Evolutionary conservation across 768 basidiomycete genomes (phyloP).

Genomic region (Sporobolomyces roseus): DNA sequence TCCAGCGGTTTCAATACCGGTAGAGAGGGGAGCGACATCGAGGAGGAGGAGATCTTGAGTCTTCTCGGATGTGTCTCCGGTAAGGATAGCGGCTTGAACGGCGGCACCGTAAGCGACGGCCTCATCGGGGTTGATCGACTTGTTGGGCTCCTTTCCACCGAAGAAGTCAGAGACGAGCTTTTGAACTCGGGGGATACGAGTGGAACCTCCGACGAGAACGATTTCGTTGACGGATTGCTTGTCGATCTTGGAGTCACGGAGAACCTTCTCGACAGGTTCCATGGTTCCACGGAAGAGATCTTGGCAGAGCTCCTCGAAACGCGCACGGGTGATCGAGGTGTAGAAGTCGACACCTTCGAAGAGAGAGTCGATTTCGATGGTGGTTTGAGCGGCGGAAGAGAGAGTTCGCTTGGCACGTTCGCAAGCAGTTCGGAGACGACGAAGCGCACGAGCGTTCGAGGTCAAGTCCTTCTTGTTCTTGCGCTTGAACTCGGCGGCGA

Average conservation of each 20-base stretch:
- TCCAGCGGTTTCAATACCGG: conserved; percentile 97
- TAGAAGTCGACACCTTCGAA: conserved; percentile 98
- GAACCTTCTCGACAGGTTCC: conserved; percentile 95
- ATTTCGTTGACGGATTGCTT: conserved; percentile 94
- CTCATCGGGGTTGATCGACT: conserved; percentile 99
- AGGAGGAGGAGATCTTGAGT: conserved; percentile 93
- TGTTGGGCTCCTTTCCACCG: conserved; percentile 89
- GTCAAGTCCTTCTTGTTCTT: conserved; percentile 97
- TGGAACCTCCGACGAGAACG: conserved; percentile 95
- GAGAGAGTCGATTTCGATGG: conserved; percentile 96
- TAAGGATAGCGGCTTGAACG: conserved; percentile 95
- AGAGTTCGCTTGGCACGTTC: conserved; percentile 98
- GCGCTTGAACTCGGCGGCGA: conserved; percentile 93
- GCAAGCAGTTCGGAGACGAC: conserved; percentile 94
- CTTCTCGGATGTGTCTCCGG: conserved; percentile 96
- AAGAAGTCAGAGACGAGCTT: conserved; percentile 98
- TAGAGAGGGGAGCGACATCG: conserved; percentile 83
- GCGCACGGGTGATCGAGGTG: conserved; percentile 94
- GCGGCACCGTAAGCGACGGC: conserved; percentile 98
- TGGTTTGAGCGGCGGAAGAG: conserved; percentile 91
- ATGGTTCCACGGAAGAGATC: conserved; percentile 90
- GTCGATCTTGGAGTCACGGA: conserved; percentile 97
- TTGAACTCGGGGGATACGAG: conserved; percentile 94
- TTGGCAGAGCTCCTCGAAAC: conserved; percentile 93
- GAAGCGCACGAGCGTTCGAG: conserved; percentile 86